A percentile compares a stretch with the other conserved stretches of the same genome.
These are phyloP conservation scores for Rosa chinensis DNA, from an alignment of 306 rosid species.

Conservation along the genomic window DNA sequence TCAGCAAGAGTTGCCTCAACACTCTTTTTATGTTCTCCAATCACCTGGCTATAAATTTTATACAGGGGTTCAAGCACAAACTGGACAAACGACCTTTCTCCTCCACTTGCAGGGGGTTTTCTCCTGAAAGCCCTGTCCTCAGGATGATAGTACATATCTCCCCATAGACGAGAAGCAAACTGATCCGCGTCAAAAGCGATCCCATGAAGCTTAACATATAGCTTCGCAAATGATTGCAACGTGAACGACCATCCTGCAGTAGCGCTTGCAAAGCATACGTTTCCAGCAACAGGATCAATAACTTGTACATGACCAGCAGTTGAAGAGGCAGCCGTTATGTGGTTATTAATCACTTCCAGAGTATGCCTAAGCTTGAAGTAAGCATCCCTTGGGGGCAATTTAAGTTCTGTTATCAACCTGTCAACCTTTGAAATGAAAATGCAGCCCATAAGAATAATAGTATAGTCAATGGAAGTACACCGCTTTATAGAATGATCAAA, in stretches of 20 bases:
- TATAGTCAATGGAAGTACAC: not conserved
- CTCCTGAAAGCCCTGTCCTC: slow-evolving; percentile 75
- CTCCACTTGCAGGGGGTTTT: slow-evolving; percentile 88
- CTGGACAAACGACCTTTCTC: slow-evolving; percentile 93
- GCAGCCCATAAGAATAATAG: slow-evolving; percentile 18
- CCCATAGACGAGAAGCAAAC: slow-evolving; percentile 96
- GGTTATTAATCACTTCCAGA: slow-evolving; percentile 81
- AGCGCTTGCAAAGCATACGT: slow-evolving; percentile 94
- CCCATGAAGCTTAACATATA: slow-evolving; percentile 88
- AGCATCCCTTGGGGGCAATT: slow-evolving; percentile 94
- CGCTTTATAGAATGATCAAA: not conserved
- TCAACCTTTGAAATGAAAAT: slow-evolving; percentile 63
- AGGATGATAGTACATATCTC: slow-evolving; percentile 79
- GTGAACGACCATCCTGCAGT: slow-evolving; percentile 99
- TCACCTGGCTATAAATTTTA: slow-evolving; percentile 94
- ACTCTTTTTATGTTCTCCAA: slow-evolving; percentile 97
- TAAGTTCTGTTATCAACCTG: slow-evolving; percentile 92
- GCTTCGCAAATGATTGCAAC: slow-evolving; percentile 84
- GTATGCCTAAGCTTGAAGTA: slow-evolving; percentile 92
- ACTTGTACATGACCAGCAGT: slow-evolving; percentile 87
- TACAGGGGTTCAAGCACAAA: slow-evolving; percentile 91
- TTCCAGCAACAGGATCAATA: slow-evolving; percentile 89
- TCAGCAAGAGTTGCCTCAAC: slow-evolving; percentile 97
- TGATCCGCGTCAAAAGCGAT: slow-evolving; percentile 70
- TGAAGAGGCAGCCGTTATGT: slow-evolving; percentile 82